Conservation (phyloP, 306 rosid genomes). For the Crotalaria pallida region DNA sequence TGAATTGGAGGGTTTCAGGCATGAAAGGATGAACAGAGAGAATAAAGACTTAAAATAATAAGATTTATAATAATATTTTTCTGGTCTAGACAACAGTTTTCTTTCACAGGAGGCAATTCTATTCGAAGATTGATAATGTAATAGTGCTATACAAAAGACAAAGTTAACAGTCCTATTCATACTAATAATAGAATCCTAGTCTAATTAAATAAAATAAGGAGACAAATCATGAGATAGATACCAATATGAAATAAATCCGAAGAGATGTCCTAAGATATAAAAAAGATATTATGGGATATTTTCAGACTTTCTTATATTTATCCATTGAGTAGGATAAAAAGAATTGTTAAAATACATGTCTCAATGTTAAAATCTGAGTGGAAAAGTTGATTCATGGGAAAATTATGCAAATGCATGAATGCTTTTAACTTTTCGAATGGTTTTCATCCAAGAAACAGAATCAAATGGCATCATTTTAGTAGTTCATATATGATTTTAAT, state of each 20-base stretch:
- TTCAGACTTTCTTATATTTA: not conserved
- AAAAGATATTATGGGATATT: too few relatives aligned
- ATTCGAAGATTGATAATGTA: too few relatives aligned
- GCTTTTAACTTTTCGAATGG: constrained; percentile 1
- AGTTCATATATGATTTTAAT: not conserved
- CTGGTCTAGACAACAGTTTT: too few relatives aligned
- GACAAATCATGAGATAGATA: not conserved
- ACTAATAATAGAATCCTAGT: too few relatives aligned
- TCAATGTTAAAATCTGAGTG: not conserved
- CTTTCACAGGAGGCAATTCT: too few relatives aligned
- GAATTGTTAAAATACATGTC: not conserved
- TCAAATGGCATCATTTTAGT: not conserved
- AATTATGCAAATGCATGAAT: constrained; percentile 1
- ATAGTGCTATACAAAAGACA: not conserved
- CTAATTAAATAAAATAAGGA: too few relatives aligned
- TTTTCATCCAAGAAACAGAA: not conserved
- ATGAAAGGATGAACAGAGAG: not conserved
- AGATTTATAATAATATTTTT: too few relatives aligned
- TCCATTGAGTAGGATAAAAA: not conserved
- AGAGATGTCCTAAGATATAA: not conserved
- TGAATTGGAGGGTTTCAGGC: not conserved
- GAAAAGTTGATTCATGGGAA: not conserved
- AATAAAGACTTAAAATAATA: not conserved
- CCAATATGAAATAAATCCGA: not conserved
- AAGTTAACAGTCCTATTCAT: too few relatives aligned